Evolutionary conservation across 1,284 basidiomycete genomes (phyloP).

Genomic region (Lentinula novae-zelandiae): DNA sequence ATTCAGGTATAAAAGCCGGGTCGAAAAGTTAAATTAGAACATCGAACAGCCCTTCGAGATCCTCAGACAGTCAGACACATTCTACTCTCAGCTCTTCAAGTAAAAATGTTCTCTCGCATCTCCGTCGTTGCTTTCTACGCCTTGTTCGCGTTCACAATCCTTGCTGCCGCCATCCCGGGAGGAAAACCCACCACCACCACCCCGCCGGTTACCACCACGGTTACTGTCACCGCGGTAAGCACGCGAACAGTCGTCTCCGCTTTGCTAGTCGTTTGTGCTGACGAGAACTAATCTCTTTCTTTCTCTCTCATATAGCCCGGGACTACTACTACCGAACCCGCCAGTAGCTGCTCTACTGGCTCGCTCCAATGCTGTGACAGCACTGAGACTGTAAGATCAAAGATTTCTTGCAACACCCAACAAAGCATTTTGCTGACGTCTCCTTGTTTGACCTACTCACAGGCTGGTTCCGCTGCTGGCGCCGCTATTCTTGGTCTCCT

Average conservation of each 20-base stretch:
- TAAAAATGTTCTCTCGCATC: slow-evolving; percentile 24
- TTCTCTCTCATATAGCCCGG: background rate
- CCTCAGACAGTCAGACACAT: background rate
- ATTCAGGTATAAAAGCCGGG: background rate
- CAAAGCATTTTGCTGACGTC: background rate
- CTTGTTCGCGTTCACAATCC: slow-evolving; percentile 17
- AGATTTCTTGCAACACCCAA: background rate
- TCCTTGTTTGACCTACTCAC: background rate
- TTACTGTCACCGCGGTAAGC: slow-evolving; percentile 9
- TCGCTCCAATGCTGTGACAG: slow-evolving; percentile 12
- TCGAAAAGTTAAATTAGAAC: background rate
- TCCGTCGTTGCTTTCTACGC: slow-evolving; percentile 21
- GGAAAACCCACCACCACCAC: background rate
- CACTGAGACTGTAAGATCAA: background rate
- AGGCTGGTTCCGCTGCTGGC: background rate
- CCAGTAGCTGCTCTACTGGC: slow-evolving; percentile 6
- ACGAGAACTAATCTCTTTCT: background rate
- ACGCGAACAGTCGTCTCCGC: background rate
- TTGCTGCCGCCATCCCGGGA: slow-evolving; percentile 2
- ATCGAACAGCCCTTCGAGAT: background rate
- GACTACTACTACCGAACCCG: background rate
- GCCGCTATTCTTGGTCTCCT: background rate
- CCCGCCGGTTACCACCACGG: slow-evolving; percentile 17
- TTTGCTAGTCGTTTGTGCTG: background rate
- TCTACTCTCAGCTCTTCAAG: background rate